phyloP scores from a whole-genome alignment of 345 rosid genomes.

The Ailanthus altissimus region DNA sequence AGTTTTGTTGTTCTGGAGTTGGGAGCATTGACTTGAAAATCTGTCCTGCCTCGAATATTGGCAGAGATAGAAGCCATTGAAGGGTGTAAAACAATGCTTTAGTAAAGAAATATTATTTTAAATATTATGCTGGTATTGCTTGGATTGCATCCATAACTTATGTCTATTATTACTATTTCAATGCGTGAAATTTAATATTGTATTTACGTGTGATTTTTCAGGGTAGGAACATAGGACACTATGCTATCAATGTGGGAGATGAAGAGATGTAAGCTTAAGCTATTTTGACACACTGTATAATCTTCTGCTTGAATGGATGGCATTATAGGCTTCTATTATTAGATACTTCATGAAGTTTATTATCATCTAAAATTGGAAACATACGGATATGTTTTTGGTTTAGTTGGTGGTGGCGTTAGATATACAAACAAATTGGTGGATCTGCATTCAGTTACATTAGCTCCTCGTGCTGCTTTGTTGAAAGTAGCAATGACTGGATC shows the following conservation, averaged over 20 bases:
- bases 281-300: neutral
- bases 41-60: neutral
- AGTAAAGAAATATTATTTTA: neutral
- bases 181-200: neutral
- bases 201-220: conserved; percentile 27
- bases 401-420: neutral
- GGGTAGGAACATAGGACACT: conserved; percentile 59
- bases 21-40: too few species aligned
- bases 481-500: neutral
- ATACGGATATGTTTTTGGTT: neutral
- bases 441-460: neutral
- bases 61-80: neutral
- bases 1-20: too few species aligned
- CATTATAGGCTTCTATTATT: neutral
- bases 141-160: neutral
- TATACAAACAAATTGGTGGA: neutral
- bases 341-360: neutral
- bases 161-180: neutral
- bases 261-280: conserved; percentile 27
- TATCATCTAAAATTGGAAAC: neutral
- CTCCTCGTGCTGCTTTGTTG: neutral
- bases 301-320: conserved; percentile 11
- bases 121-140: neutral
- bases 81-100: neutral
- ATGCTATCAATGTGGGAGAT: conserved; percentile 34